Evolutionary conservation across 2,329 filamentous ascomycete genomes (phyloP).

Genomic region (Beauveria australis): DNA sequence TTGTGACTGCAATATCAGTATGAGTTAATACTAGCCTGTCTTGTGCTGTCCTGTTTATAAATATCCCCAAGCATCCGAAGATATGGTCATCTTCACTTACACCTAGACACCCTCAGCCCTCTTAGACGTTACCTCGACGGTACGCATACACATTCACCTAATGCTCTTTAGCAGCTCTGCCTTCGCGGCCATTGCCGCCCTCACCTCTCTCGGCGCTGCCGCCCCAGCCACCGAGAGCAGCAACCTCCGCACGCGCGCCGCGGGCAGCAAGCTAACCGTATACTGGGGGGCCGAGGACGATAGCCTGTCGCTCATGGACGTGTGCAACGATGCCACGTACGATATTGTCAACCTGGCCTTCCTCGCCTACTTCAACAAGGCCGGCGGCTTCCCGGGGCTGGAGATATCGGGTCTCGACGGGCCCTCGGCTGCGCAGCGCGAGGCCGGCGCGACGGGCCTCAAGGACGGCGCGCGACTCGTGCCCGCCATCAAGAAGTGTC

Average conservation of each 20-base stretch:
- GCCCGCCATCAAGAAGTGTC: slow-evolving; percentile 43
- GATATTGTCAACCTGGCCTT: slow-evolving; percentile 19
- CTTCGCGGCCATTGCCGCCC: slow-evolving; percentile 2
- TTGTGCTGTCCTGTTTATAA: neutral
- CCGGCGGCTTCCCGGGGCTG: slow-evolving; percentile 12
- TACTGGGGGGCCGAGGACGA: slow-evolving; percentile 18
- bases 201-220: slow-evolving; percentile 2
- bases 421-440: slow-evolving; percentile 11
- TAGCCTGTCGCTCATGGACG: slow-evolving; percentile 13
- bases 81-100: slow-evolving; percentile 1
- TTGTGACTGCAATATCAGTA: neutral
- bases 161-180: slow-evolving; percentile 8
- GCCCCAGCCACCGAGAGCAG: neutral
- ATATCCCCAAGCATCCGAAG: neutral
- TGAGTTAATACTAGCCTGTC: neutral
- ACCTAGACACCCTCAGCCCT: neutral
- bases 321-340: slow-evolving; percentile 15
- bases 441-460: slow-evolving; percentile 16
- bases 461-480: slow-evolving; percentile 16
- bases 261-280: slow-evolving; percentile 15
- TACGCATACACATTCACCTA: neutral
- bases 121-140: neutral
- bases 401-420: slow-evolving; percentile 5
- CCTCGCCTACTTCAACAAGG: slow-evolving; percentile 15
- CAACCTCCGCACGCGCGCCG: slow-evolving; percentile 2